Evolutionary conservation across 176 grass and related monocot genomes (phyloP), one percentile per base, ranked within the genome.

Genomic region (Alloteropsis semialata): DNA sequence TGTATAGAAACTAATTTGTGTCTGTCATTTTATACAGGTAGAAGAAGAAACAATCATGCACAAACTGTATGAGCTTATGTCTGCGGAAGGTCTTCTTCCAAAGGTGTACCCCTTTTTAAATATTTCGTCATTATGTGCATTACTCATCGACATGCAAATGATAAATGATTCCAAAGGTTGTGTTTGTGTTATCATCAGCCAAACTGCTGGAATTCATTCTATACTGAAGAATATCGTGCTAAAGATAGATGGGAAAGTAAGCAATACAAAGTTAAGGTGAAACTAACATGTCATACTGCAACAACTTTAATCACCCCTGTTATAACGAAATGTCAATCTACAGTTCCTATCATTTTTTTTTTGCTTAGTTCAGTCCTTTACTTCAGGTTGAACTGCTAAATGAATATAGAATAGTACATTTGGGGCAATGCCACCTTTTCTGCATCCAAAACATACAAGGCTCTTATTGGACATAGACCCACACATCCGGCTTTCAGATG

Each of bases 41-140:
- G 89, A 94, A 83, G 94, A 97, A 81, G 86, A 97, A 78, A 86
- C 85, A 86, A 81, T 88, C 59, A 92, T 97, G 89, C 74, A n/a
- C 55, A 97, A 97, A 22, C 61, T 97, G 38, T 92, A 94, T 51
- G 82, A 88, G 53, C 22, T 88, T 42, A 94, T 97, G 82, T 84
- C 71, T 82, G 78, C 43, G 33, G 82, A 92, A 82, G 89, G 89
- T 24, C 79, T 97, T 76, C 63, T 97, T 82, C 85, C 77, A 65
- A 92, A 94, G 91, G 89, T 97, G 81, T 25, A 51, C 22, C 53
- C 34, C 14, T 75, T 8, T 80, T 17, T 22, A 17, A 45, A 43
- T 2, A 46, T 48, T 71, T 30, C 14, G 16, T 29, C 14, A 28
- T 43, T 43, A 45, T 70, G 16, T 30, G 14, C 16, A 48, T 27